These are phyloP conservation scores for Rhodotorula glutinis DNA, from an alignment of 1,284 basidiomycete genomes.

Conservation along the genomic window DNA sequence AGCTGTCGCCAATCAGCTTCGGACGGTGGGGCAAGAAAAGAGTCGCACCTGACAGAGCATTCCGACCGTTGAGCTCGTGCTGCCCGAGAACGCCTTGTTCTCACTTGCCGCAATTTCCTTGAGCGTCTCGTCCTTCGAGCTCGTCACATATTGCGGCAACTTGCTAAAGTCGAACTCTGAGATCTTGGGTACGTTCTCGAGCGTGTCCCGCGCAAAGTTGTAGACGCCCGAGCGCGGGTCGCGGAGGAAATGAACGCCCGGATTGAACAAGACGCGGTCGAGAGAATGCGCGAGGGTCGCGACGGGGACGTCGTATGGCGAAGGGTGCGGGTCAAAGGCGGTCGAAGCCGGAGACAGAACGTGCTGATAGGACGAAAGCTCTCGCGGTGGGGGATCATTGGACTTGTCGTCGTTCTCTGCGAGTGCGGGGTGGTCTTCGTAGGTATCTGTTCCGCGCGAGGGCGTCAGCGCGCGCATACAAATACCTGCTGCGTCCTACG, in stretches of 20 bases:
- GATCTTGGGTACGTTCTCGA: constrained; percentile 63
- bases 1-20: background rate
- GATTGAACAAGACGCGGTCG: constrained; percentile 79
- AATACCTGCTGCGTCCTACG: too few relatives aligned
- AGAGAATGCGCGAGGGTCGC: constrained; percentile 72
- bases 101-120: constrained; percentile 61
- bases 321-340: constrained; percentile 8
- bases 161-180: constrained; percentile 88
- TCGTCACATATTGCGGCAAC: constrained; percentile 71
- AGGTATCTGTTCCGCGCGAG: background rate
- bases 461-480: background rate
- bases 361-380: constrained; percentile 21
- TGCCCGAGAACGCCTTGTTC: constrained; percentile 69
- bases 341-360: constrained; percentile 10
- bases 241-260: constrained; percentile 85
- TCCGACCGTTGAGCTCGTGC: constrained; percentile 55
- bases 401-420: background rate
- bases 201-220: constrained; percentile 73
- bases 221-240: constrained; percentile 83
- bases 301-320: constrained; percentile 52
- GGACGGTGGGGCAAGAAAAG: too few relatives aligned
- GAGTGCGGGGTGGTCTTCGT: constrained; percentile 8
- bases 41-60: constrained; percentile 37
- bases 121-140: constrained; percentile 75
- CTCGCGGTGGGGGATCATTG: background rate